Evolutionary conservation across 1,139 yeast species (phyloP), one percentile per base, ranked within the genome.

Genomic region (Tardiomyces blankii): DNA sequence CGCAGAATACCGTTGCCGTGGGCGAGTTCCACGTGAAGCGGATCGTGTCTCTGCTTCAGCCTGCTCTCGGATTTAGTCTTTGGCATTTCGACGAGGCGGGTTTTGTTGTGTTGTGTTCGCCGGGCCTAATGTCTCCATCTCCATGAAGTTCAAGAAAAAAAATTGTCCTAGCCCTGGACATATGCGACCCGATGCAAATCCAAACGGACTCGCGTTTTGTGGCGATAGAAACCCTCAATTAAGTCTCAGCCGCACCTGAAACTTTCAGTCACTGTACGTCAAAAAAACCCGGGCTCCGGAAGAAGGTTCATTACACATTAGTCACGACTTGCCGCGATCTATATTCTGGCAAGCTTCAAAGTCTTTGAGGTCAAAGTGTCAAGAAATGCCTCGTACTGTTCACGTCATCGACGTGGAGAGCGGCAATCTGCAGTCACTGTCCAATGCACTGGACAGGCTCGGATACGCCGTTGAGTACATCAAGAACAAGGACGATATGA

Each of bases 371-470:
- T 4, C 25, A 21, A 21, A 21, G 25, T 7, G 25, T 21, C 7
- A n/a, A 21, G 25, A 28, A 11, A 28, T 28, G 32, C 12, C n/a
- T 4, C 6, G 32, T 53, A 46, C 64, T 3, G 91, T 87, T 18
- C 80, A 85, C 63, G 79, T 91, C 42, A 82, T 91, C 46, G 97
- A 93, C 60, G 93, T 89, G n/a, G 88, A 87, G 61, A 85, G 95
- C 62, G 98, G 98, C 3, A 91, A 91, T 61, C 69, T 91, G 49
- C 93, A 86, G 60, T 89, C 97, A 1, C 72, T 91, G 47, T 76
- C 80, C 47, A 91, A 91, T 65, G 96, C 97, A 3, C 77, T 91
- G 45, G 84, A 81, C 55, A 71, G 70, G 50, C 69, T 87, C 27
- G 96, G 96, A 3, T 84, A 79, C 60, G 80, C 82, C 18, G 63